Percentiles rank a stretch among this genome's conserved stretches.
phyloP scores from a whole-genome alignment of 768 basidiomycete species.

The Auricularia sp. region DNA sequence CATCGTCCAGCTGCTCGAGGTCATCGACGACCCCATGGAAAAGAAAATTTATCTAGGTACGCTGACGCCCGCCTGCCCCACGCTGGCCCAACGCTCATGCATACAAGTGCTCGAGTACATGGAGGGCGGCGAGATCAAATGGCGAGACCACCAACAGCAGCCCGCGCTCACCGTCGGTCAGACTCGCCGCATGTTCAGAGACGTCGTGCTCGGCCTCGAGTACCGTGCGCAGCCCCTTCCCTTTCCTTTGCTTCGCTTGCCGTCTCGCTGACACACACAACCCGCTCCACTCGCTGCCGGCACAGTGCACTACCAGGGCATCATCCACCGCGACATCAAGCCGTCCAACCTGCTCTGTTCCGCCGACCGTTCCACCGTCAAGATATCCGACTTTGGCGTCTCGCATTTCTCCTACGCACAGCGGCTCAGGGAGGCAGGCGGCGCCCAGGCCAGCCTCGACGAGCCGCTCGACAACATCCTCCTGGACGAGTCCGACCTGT shows the following conservation, averaged over 20 bases:
- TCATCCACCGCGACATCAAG: conserved; percentile 99
- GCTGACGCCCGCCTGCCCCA: conserved; percentile 23
- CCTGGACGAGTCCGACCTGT: conserved; percentile 76
- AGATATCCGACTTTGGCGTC: conserved; percentile 97
- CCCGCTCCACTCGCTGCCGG: neutral
- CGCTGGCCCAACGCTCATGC: no score
- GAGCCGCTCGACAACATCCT: conserved; percentile 52
- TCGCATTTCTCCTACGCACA: conserved; percentile 93
- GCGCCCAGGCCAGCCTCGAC: conserved; percentile 27
- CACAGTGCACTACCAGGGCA: conserved; percentile 93
- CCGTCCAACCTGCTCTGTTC: conserved; percentile 95
- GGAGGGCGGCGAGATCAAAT: conserved; percentile 89
- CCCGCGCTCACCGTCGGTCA: conserved; percentile 81
- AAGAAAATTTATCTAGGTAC: conserved; percentile 91
- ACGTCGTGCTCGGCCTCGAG: conserved; percentile 88
- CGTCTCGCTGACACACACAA: conserved; percentile 8
- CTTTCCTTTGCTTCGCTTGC: conserved; percentile 4
- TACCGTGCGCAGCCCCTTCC: conserved; percentile 56
- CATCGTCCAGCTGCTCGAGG: conserved; percentile 82
- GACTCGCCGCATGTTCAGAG: conserved; percentile 79
- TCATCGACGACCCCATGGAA: conserved; percentile 84
- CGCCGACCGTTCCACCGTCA: conserved; percentile 75
- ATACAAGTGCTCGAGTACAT: conserved; percentile 88
- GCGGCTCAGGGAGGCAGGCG: conserved; percentile 55
- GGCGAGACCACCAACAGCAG: conserved; percentile 53